Evolutionary conservation across 192 early-diverging fungal genomes (phyloP), one percentile per base, ranked within the genome.

Genomic region (Coemansia sp.): DNA sequence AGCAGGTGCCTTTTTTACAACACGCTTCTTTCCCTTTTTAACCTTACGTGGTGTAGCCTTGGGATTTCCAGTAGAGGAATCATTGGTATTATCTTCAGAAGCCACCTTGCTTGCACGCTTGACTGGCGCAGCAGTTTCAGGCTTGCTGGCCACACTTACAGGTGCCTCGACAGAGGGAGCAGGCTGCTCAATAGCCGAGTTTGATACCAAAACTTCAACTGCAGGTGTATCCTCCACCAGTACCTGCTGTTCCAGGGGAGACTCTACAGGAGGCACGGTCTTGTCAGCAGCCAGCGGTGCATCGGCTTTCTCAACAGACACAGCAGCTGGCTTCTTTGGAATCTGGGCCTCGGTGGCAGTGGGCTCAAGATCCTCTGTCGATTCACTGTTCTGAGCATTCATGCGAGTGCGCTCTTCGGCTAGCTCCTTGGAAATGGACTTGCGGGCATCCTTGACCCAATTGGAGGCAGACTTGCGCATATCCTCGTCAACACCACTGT

Each of bases 361-460:
- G n/a, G n/a, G n/a, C n/a, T 5, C 30, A 32, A 11, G 11, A 32
- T 8, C 6, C 30, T 32, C 30, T 11, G 30, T 5, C 11, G 26
- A 11, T 20, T 49, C 47, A 14, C 22, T 10, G 1, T 26, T 28
- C 22, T 36, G 27, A 28, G 26, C 11, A 27, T 23, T 39, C 22
- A 40, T 28, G 13, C 70, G 70, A 1, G 70, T 73, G 34, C 72
- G 65, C 40, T 68, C 72, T 26, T 75, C 56, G 14, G 72, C 72
- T 47, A 75, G 33, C 27, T 75, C 64, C 60, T 60, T 68, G 5
- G 72, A 75, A 26, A 75, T 75, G 9, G 72, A 75, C 25, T 60
- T 63, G 43, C 65, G 64, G 23, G 65, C 65, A 40, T 75, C 64
- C 60, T 64, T 75, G 45, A 75, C 72, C 72, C 65, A 75, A 30